Base-by-base conservation (phyloP, 768 basidiomycete species). In the Amanita phalloides region DNA sequence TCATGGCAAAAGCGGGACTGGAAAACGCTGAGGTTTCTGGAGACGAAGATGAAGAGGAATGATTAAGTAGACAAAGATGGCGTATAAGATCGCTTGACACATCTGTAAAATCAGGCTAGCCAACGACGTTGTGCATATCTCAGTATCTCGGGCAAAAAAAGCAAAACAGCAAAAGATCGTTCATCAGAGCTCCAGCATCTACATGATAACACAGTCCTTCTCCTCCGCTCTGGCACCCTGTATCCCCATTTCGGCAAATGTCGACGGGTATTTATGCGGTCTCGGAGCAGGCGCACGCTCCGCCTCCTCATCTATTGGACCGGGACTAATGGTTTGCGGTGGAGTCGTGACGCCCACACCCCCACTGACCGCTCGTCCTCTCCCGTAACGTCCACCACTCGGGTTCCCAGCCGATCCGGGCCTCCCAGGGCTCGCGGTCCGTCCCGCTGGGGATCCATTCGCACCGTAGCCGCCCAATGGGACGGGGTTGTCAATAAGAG, bases 11-110 rank as follows among this genome's bases (percentile, higher is more conserved):
- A 66, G 93, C 86, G 17, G 86, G 86, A 53, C 77, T 82, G 63
- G 95, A 96, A 70, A 99, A 99, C 64, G 90, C 84, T 4, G 94
- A 99, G 63, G 90, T 97, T 0, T 92, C 90, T 11, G 95, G 94
- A 49, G 92, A 97, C 65, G 92, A 95, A 58, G 84, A 86, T 44
- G 92, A 88, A 1, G 86, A 90, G 17, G 20, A 21, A 14, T 36
- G 35, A 36, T 36, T 13, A 36, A 36, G 3, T 9, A n/a, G 36
- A 30, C 8, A 9, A 9, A 9, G 28, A 30, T 7, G 28, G 28
- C 28, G 7, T 28, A 28, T 32, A 10, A 32, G 30, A 8, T 32
- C 30, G 9, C 30, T 9, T 10, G 30, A 32, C 17, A 17, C 17
- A 17, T 17, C 17, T 17, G 17, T 17, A 17, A 17, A 17, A 28